Conservation (phyloP, 2,329 filamentous ascomycete genomes). For the Pseudogymnoascus sp. region DNA sequence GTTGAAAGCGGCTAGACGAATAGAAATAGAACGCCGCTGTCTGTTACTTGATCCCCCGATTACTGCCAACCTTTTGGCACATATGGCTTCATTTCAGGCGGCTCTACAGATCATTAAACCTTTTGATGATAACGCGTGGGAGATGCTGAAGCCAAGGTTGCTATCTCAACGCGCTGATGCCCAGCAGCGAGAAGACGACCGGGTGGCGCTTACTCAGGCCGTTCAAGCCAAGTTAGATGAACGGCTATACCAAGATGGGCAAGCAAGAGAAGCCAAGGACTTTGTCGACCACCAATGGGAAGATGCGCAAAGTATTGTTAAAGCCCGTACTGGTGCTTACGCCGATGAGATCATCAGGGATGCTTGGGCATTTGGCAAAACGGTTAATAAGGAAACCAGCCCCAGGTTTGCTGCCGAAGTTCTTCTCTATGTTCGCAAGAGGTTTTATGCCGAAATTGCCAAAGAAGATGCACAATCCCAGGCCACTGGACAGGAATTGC, state of each 20-base stretch:
- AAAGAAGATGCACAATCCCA: conserved; percentile 43
- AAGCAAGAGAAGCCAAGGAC: conserved; percentile 46
- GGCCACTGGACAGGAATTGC: conserved; percentile 38
- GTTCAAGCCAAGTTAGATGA: conserved; percentile 33
- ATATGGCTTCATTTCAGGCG: conserved; percentile 67
- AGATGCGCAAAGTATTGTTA: conserved; percentile 58
- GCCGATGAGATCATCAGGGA: conserved; percentile 63
- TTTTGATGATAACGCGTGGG: conserved; percentile 63
- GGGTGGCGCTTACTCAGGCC: conserved; percentile 26
- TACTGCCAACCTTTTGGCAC: conserved; percentile 51
- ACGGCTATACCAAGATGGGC: conserved; percentile 22
- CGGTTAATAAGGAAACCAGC: conserved; percentile 55
- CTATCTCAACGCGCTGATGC: conserved; percentile 57
- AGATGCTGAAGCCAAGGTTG: conserved; percentile 58
- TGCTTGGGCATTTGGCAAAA: conserved; percentile 56
- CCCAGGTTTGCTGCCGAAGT: conserved; percentile 66
- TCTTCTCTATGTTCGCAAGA: conserved; percentile 56
- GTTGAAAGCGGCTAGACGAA: conserved; percentile 54
- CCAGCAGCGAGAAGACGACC: conserved; percentile 47
- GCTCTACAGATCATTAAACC: conserved; percentile 62
- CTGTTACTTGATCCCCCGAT: conserved; percentile 59
- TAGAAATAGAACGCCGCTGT: conserved; percentile 66
- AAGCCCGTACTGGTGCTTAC: conserved; percentile 55
- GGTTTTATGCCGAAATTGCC: conserved; percentile 56
- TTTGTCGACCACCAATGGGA: conserved; percentile 63